A percentile compares a stretch with the other conserved stretches of the same genome.
phyloP scores from a whole-genome alignment of 148 eudicot genomes.

The Agrostemma githago region DNA sequence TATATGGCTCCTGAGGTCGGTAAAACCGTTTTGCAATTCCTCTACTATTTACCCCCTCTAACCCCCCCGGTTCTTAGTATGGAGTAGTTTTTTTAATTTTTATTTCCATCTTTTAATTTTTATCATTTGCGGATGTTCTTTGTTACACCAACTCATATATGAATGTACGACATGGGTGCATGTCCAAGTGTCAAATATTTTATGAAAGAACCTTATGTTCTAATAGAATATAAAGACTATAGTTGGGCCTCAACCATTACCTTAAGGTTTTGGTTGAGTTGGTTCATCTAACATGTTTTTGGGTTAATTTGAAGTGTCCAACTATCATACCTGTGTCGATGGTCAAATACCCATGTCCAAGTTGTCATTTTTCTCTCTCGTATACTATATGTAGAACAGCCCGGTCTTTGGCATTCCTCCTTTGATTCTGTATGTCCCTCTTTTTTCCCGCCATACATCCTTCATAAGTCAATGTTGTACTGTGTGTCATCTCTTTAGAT shows the following conservation, averaged over 20 bases:
- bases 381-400: background rate
- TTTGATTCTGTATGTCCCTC: background rate
- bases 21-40: background rate
- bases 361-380: background rate
- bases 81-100: background rate
- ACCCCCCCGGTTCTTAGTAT: background rate
- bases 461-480: background rate
- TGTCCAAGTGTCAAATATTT: background rate
- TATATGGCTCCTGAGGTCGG: slow-evolving; percentile 96
- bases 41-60: background rate
- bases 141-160: background rate
- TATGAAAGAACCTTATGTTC: background rate
- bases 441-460: background rate
- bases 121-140: background rate
- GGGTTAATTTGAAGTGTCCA: background rate
- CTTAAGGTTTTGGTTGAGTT: too few relatives aligned
- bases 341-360: background rate
- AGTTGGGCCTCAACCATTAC: too few relatives aligned
- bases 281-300: too few relatives aligned
- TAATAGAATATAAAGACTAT: too few relatives aligned
- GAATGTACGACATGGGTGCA: background rate
- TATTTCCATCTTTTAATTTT: background rate
- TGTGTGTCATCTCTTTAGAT: background rate
- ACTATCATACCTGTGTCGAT: background rate
- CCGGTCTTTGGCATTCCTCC: background rate